Base-by-base conservation (phyloP, 345 rosid genomes). In the Eucalyptus regnans region DNA sequence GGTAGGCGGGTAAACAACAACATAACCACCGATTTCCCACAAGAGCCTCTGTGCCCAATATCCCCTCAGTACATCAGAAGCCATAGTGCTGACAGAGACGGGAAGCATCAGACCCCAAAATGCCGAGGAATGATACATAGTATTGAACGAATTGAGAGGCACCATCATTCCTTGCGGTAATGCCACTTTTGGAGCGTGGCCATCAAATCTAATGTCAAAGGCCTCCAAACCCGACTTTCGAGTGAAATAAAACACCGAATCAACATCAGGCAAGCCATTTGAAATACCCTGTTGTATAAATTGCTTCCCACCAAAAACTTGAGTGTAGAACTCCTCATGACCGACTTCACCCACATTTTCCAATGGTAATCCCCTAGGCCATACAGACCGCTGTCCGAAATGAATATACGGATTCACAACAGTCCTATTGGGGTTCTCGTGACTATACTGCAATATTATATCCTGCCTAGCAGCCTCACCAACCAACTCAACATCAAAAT, bases 91-190 rank as follows among this genome's bases (percentile, higher is more conserved):
- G 86, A 98, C 95, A 9, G 99, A 97, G 88, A 97, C 97, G 4
- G 99, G 99, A 87, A 98, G 99, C 99, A 98, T 98, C 93, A 98
- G 91, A 23, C 94, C 99, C 99, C 99, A 98, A 91, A 98, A 98
- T 6, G 99, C 99, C 0, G 99, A 88, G 7, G 99, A 98, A 91
- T 97, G 99, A 91, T 94, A 98, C 88, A 98, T 90, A 1, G 99
- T 98, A 56, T 98, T 98, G 81, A 98, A 96, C 0, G 99, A 98
- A 93, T 98, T 98, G 68, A 98, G 88, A 0, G 99, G 99, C 62
- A 95, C 98, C 99, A 98, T 97, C 76, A 94, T 88, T 60, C 99
- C 99, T 86, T 98, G 99, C 12, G 99, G 99, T 89, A 98, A 89
- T 7, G 98, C 98, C 90, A 98, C 99, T 93, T 97, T 97, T 0